These are phyloP conservation scores for Ceratobasidium sp. DNA, from an alignment of 1,284 basidiomycete species.

Conservation along the genomic window DNA sequence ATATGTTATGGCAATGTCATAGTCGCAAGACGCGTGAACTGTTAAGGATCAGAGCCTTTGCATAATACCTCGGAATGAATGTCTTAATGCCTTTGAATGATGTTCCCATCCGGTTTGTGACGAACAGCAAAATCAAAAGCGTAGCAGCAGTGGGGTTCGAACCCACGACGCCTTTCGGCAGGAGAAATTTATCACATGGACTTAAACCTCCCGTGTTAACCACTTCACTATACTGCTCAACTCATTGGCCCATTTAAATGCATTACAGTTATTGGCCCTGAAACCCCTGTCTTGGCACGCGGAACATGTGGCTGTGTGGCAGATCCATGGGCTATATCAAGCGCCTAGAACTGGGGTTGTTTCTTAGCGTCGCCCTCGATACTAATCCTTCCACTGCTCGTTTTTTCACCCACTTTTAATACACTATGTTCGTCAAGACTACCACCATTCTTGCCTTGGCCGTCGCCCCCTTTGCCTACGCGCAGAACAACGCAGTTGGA, in stretches of 20 bases:
- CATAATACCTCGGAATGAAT: background rate
- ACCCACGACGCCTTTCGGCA: constrained; percentile 38
- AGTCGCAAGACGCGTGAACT: no score
- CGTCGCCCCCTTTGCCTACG: constrained; percentile 30
- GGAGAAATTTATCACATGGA: constrained; percentile 30
- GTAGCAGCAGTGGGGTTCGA: constrained; percentile 38
- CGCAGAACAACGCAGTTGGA: constrained; percentile 25
- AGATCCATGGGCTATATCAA: constrained; percentile 25
- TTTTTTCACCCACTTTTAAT: background rate
- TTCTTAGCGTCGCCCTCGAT: constrained; percentile 12
- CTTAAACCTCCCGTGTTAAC: constrained; percentile 39
- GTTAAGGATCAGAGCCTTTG: no score
- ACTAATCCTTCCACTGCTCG: constrained; percentile 1
- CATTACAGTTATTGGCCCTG: background rate
- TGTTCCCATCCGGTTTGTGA: background rate
- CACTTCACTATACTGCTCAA: constrained; percentile 39
- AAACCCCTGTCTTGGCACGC: background rate
- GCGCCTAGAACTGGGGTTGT: constrained; percentile 10
- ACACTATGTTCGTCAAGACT: constrained; percentile 27
- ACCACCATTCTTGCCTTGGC: constrained; percentile 28
- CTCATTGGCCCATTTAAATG: background rate
- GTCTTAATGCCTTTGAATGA: background rate
- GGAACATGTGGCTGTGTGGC: constrained; percentile 18
- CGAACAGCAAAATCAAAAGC: background rate
- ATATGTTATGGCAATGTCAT: no score